A percentile compares a stretch with the other conserved stretches of the same genome.
These are phyloP conservation scores for Plenodomus tracheiphilus DNA, from an alignment of 2,329 filamentous ascomycete species.

Conservation along the genomic window DNA sequence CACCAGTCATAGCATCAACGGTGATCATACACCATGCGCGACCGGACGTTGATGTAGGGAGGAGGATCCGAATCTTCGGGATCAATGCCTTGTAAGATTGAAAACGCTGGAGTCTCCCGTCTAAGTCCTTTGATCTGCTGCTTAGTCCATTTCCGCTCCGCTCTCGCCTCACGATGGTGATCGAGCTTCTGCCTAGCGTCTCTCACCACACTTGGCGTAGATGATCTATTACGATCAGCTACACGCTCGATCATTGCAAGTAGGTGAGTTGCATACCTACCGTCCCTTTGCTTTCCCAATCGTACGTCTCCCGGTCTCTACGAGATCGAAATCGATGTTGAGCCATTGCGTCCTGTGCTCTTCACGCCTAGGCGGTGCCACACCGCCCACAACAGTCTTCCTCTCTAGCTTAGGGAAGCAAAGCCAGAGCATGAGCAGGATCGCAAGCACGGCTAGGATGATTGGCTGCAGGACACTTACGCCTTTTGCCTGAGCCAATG, in stretches of 20 bases:
- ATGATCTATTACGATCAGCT: neutral
- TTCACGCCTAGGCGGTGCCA: neutral
- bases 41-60: constrained; percentile 14
- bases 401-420: constrained; percentile 24
- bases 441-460: constrained; percentile 55
- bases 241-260: neutral
- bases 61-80: constrained; percentile 7
- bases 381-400: constrained; percentile 3
- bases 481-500: constrained; percentile 63
- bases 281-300: constrained; percentile 12
- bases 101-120: constrained; percentile 13
- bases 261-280: neutral
- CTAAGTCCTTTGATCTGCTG: constrained; percentile 9
- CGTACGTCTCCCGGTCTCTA: constrained; percentile 19
- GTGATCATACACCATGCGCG: constrained; percentile 5
- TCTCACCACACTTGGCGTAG: neutral
- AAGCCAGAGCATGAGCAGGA: constrained; percentile 56
- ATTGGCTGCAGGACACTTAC: constrained; percentile 62
- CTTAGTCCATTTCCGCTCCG: constrained; percentile 11
- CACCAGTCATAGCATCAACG: too few species aligned
- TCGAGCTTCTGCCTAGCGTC: constrained; percentile 1
- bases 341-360: constrained; percentile 13
- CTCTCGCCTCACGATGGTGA: constrained; percentile 4
- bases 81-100: constrained; percentile 13
- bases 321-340: constrained; percentile 25